Evolutionary conservation across 306 rosid genomes (phyloP), one percentile per base, ranked within the genome.

Genomic region (Ormosia semicastrata): DNA sequence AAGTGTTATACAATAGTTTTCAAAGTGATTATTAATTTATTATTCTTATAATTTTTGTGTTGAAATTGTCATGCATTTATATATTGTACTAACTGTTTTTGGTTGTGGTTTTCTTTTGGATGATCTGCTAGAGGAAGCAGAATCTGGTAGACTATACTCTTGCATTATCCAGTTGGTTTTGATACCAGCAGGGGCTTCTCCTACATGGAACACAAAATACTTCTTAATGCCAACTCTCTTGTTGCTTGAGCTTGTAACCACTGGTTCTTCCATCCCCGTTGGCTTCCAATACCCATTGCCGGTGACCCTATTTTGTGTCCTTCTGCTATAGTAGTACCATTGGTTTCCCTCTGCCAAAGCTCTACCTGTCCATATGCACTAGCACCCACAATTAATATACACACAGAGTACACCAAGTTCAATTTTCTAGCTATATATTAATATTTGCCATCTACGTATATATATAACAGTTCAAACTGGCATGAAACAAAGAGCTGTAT

Each of bases 271-370:
- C 17, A 81, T 73, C 6, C 92, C 98, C 32, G 85, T 68, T 76
- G 91, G n/a, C 79, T 89, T 92, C 98, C 98, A 94, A 73, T 88
- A 92, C 32, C 98, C 98, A 71, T 80, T 94, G n/a, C 62, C 56
- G 4, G 93, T 90, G 1, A 83, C 79, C 50, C 94, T 80, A 57
- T 81, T 86, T 5, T 92, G 92, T 7, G 91, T 85, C 84, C 83
- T 94, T 78, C 95, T 89, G 83, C 98, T 94, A 47, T 88, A 94
- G 75, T 91, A 94, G 83, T 92, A 94, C 98, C 98, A 92, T 50
- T 88, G 88, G 9, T 91, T 91, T 2, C 95, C 97, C 84, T 92
- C 98, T 1, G 77, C 89, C 79, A 94, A 83, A 62, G 98, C 98
- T 83, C 89, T 94, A 30, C 95, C 98, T 94, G n/a, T 73, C 78